A percentile compares a stretch with the other conserved stretches of the same genome.
Conservation (phyloP, 345 rosid species). For the Pistacia integerrima region DNA sequence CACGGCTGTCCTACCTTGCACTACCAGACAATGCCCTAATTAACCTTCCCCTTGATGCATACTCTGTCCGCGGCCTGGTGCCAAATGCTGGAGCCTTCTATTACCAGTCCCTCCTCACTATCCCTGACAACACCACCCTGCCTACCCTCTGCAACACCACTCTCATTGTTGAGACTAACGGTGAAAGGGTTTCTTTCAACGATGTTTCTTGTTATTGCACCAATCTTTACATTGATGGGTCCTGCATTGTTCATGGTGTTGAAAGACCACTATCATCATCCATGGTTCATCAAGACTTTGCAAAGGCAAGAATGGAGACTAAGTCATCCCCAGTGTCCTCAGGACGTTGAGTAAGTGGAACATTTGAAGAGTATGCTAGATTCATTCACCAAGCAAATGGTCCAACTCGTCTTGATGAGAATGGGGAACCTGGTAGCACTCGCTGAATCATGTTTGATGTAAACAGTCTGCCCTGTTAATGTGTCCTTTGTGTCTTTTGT, state of each 20-base stretch:
- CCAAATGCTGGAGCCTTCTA: conserved; percentile 19
- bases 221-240: conserved; percentile 29
- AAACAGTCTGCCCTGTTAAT: not conserved
- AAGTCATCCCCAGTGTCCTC: not conserved
- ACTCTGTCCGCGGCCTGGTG: conserved; percentile 12
- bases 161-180: conserved; percentile 20
- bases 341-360: not conserved
- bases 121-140: conserved; percentile 22
- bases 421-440: not conserved
- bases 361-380: not conserved
- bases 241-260: conserved; percentile 31
- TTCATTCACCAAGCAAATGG: conserved; percentile 10
- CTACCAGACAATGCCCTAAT: conserved; percentile 24
- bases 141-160: conserved; percentile 26
- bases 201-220: conserved; percentile 22
- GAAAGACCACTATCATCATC: conserved; percentile 12
- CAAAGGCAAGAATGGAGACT: conserved; percentile 8
- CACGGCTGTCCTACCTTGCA: conserved; percentile 19
- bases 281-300: not conserved
- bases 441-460: not conserved
- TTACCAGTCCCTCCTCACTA: conserved; percentile 17
- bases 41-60: not conserved
- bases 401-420: not conserved
- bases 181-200: conserved; percentile 20
- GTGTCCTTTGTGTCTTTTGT: not conserved